Evolutionary conservation across 2,329 filamentous ascomycete species (phyloP), one percentile per base, ranked within the genome.

Genomic region (Aspergillus terreus): DNA sequence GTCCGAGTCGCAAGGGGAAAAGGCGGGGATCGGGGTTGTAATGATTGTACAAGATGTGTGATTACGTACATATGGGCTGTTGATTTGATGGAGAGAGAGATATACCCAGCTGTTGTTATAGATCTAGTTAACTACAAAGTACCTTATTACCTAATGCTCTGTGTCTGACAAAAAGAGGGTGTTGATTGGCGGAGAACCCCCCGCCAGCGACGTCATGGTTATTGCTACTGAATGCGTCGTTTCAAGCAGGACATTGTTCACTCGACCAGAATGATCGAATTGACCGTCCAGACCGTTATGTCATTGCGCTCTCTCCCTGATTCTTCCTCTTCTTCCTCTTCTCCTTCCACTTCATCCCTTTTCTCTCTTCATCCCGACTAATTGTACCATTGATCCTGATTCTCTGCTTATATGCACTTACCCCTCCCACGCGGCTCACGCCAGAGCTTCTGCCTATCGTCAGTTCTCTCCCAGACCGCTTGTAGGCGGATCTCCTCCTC

Each of bases 331-430:
- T 49, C 23, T 9, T 32, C 21, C 11, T 30, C 27, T 32, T 49
- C 23, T 5, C 10, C 36, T 23, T 43, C 23, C 30, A 15, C 4
- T 33, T 30, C 23, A 23, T 23, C 38, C 33, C 32, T 41, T 12
- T 23, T n/a, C 10, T 35, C 25, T n/a, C 10, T n/a, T 23, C 46
- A 3, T 15, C 14, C 23, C 25, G 25, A 12, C 15, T 17, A 33
- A 25, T 25, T 19, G 19, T 19, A 19, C 19, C 19, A 19, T 19
- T 19, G 19, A 2, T 19, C 19, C 19, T 19, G 19, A 19, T 36
- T 36, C 52, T 23, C 35, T 42, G 19, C 40, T 44, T 35, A 60
- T 35, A 60, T 59, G 58, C 53, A 54, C 50, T 42, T 54, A 50
- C 57, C 55, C 58, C 57, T 58, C 52, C 36, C 47, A 44, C 52